A percentile compares a stretch with the other conserved stretches of the same genome.
Conservation (phyloP, 768 basidiomycete species). For the Terana coerulea region DNA sequence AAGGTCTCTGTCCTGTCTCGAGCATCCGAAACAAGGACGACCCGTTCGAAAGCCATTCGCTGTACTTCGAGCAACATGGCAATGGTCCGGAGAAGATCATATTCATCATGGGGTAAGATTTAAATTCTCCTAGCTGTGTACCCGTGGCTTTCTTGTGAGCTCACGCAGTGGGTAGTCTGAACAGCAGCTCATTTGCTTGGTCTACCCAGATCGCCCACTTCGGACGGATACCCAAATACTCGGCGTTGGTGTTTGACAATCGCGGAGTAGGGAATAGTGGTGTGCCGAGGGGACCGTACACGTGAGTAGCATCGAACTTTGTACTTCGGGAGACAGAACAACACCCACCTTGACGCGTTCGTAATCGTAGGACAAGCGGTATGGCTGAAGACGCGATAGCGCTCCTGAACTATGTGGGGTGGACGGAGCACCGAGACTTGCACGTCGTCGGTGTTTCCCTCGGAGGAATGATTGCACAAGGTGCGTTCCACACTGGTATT, state of each 20-base stretch:
- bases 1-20: slow-evolving; percentile 76
- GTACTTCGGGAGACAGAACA: no score
- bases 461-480: slow-evolving; percentile 84
- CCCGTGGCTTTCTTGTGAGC: no score
- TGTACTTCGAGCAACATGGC: slow-evolving; percentile 82
- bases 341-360: no score
- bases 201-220: slow-evolving; percentile 62
- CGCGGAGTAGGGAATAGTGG: slow-evolving; percentile 78
- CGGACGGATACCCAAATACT: slow-evolving; percentile 46
- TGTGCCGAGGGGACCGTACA: slow-evolving; percentile 70
- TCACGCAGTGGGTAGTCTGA: slow-evolving; percentile 40
- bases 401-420: slow-evolving; percentile 66
- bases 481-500: slow-evolving; percentile 34
- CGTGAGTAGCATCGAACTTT: slow-evolving; percentile 58
- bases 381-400: slow-evolving; percentile 76
- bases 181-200: slow-evolving; percentile 64
- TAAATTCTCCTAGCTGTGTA: no score
- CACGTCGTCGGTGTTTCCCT: slow-evolving; percentile 74
- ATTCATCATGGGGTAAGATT: slow-evolving; percentile 67
- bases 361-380: slow-evolving; percentile 56
- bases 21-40: slow-evolving; percentile 41
- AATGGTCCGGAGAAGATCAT: slow-evolving; percentile 59
- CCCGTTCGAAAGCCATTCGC: slow-evolving; percentile 59
- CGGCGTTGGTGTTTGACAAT: slow-evolving; percentile 77
- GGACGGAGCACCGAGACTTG: slow-evolving; percentile 57